These are phyloP conservation scores for Pholiota conissans DNA, from an alignment of 768 basidiomycete species.

Conservation along the genomic window DNA sequence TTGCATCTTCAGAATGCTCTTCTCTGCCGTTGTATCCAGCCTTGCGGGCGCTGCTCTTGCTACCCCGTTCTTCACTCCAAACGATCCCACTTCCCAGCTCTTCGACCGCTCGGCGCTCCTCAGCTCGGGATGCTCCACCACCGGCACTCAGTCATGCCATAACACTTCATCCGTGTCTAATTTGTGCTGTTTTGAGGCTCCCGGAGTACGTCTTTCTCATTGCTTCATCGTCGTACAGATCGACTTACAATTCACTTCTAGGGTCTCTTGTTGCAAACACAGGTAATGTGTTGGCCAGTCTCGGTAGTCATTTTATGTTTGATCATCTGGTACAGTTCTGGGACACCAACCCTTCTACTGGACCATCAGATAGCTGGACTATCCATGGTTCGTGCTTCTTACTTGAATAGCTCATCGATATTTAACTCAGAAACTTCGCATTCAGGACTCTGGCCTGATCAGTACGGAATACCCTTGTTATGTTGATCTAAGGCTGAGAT, in stretches of 20 bases:
- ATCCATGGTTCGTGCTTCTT: slow-evolving; percentile 67
- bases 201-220: slow-evolving; percentile 46
- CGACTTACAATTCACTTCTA: slow-evolving; percentile 24
- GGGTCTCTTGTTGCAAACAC: slow-evolving; percentile 60
- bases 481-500: background rate
- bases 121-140: slow-evolving; percentile 54
- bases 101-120: slow-evolving; percentile 26
- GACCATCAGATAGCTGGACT: slow-evolving; percentile 70
- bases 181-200: slow-evolving; percentile 66
- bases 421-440: background rate
- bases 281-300: slow-evolving; percentile 22
- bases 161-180: slow-evolving; percentile 44
- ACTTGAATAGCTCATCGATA: background rate
- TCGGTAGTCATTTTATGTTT: background rate
- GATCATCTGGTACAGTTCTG: slow-evolving; percentile 50
- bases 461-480: slow-evolving; percentile 36
- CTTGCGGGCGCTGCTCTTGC: slow-evolving; percentile 2
- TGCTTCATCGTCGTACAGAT: background rate
- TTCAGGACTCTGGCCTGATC: slow-evolving; percentile 66
- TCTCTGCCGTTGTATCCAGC: slow-evolving; percentile 1
- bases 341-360: slow-evolving; percentile 64
- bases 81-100: slow-evolving; percentile 10
- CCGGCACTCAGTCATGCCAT: slow-evolving; percentile 53
- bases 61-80: slow-evolving; percentile 1
- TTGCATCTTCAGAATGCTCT: background rate